Evolutionary conservation across 129 eudicot species (phyloP).

Genomic region (Flaveria linearis): DNA sequence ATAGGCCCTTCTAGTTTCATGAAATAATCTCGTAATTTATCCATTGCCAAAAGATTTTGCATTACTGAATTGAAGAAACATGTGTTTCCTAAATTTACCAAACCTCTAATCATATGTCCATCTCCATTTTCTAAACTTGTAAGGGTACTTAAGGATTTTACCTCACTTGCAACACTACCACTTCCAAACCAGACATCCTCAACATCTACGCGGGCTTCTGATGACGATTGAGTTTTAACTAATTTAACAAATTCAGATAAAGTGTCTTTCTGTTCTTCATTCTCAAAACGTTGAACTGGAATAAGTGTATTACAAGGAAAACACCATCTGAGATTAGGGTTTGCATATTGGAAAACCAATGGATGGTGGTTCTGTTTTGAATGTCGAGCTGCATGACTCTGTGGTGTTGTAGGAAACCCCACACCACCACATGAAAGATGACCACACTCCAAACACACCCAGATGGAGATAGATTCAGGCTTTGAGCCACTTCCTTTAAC

Average conservation of each 20-base stretch:
- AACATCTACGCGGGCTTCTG: conserved; percentile 50
- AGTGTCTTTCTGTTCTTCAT: conserved; percentile 50
- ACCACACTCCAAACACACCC: conserved; percentile 95
- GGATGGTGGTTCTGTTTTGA: conserved; percentile 66
- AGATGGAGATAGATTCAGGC: conserved; percentile 50
- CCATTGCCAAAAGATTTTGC: conserved; percentile 81
- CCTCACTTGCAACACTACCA: conserved; percentile 52
- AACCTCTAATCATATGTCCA: conserved; percentile 63
- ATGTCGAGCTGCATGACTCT: conserved; percentile 80
- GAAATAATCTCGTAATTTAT: conserved; percentile 53
- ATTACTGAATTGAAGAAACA: conserved; percentile 88
- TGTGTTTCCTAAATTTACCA: conserved; percentile 80
- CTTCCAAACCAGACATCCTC: conserved; percentile 79
- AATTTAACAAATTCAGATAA: conserved; percentile 57
- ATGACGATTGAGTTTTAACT: conserved; percentile 48
- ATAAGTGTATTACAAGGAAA: conserved; percentile 63
- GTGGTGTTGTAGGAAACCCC: conserved; percentile 74
- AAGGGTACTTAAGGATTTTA: conserved; percentile 36
- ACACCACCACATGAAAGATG: conserved; percentile 86
- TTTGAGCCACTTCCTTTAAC: conserved; percentile 58
- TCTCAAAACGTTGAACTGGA: conserved; percentile 45
- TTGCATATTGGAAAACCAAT: conserved; percentile 53
- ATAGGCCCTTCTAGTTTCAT: conserved; percentile 49
- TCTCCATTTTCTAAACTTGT: conserved; percentile 32
- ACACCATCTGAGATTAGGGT: conserved; percentile 86